Base-by-base conservation (phyloP, 768 basidiomycete genomes). In the Xerocomus brunneocitrinus region DNA sequence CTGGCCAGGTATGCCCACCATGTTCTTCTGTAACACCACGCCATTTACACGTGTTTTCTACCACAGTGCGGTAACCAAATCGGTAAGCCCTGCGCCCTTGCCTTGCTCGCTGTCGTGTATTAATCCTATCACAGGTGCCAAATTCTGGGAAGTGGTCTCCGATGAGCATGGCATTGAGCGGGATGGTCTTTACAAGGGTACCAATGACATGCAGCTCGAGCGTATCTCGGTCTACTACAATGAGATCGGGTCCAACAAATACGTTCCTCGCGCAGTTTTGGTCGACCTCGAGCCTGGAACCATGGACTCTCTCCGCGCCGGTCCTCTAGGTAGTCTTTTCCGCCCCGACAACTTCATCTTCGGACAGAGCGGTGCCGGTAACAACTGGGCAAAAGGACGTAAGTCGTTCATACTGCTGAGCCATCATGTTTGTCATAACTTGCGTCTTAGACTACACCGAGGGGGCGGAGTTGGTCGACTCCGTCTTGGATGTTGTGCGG, bases 371-470 rank as follows among this genome's bases (percentile, higher is more conserved):
- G 94, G 94, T 75, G 95, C 94, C 63, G 95, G 95, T 68, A 98
- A 99, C 84, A 98, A 98, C 79, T 98, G 97, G 97, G 95, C 97
- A 24, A 99, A 98, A 87, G 95, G 95, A 80, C 89, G 89, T 93
- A 68, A 82, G 91, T 89, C 36, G 4, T 41, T 50, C 22, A 31
- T 14, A 1, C 4, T 5, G 2, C 4, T 4, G 8, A 9, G 5
- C 1, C 13, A 14, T n/a, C 0, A n/a, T 36, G 12, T 3, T 13
- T 19, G 9, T 38, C 53, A 19, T 51, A 9, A 34, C 3, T 8
- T 22, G 2, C 14, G 7, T 3, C 25, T 19, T n/a, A 69, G 68
- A 92, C 71, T 94, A 94, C 76, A 92, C 89, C 41, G 89, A 92
- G 73, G 95, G 95, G 63, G 97, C 97, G 69, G 97, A 99, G 79